Evolutionary conservation across 805 yeast genomes (phyloP), one percentile per base, ranked within the genome.

Genomic region (Myxozyma sirexii): DNA sequence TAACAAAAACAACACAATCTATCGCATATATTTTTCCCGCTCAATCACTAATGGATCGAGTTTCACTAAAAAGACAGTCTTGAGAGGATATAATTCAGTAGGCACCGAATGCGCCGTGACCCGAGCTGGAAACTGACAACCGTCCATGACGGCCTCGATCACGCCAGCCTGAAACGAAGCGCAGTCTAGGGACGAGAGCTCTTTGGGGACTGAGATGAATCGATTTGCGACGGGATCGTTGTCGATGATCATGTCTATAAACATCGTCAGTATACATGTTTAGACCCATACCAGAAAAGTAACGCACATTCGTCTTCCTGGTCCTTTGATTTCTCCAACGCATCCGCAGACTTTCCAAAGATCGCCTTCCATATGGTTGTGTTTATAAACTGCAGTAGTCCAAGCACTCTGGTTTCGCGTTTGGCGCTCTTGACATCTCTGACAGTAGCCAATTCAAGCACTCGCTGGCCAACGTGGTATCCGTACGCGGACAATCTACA

Each of bases 91-190:
- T 2, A 78, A 81, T 1, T 81, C 86, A 1, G 79, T 73, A 1
- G 88, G 87, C 17, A 85, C 89, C 0, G 86, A 80, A 69, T 90
- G 96, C 0, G 97, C 96, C n/a, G 88, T 82, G 6, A 90, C 96
- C 47, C 76, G 78, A 13, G 93, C 91, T 56, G 80, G 84, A 69
- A 89, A 89, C 63, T 84, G 84, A 1, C 89, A 78, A 3, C 87
- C 78, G 68, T 88, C 94, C 59, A 90, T 75, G 0, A 90, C 84
- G 0, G 96, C 96, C 71, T 90, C 96, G 42, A 90, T 79, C 15
- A 90, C 80, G 0, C 97, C 97, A 0, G 96, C 96, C 1, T 86
- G 82, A 70, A 87, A 88, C 0, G 96, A 92, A 15, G 87, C 85
- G 69, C 94, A 88, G 69, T 87, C 88, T 68, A 90, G 78, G 63